phyloP scores from a whole-genome alignment of 805 yeast genomes.

The Saccharomyces eubayanus region DNA sequence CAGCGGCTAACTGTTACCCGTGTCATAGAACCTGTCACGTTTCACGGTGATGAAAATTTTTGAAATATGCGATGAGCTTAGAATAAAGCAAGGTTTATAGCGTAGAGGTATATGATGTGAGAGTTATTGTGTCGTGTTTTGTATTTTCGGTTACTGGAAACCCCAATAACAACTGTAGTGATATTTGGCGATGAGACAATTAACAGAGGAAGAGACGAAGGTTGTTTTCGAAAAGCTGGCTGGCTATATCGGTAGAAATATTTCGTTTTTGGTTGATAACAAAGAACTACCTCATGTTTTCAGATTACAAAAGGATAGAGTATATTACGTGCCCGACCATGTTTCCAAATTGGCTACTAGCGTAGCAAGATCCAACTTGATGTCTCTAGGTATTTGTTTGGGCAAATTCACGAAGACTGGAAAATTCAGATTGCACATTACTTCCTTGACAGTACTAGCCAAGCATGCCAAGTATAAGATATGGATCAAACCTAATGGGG shows the following conservation, averaged over 20 bases:
- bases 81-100: conserved; percentile 1
- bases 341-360: conserved; percentile 84
- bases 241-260: conserved; percentile 93
- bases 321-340: conserved; percentile 79
- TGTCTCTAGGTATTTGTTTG: conserved; percentile 88
- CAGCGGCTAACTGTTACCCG: background rate
- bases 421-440: conserved; percentile 88
- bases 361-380: conserved; percentile 77
- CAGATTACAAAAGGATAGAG: conserved; percentile 92
- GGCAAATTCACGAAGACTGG: conserved; percentile 98
- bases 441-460: conserved; percentile 76
- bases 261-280: conserved; percentile 77
- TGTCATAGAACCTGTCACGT: background rate
- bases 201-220: conserved; percentile 94
- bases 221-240: conserved; percentile 94
- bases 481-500: conserved; percentile 96
- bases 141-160: background rate
- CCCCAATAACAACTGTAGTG: background rate
- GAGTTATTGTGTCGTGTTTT: background rate
- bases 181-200: conserved; percentile 61
- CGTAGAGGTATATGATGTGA: background rate
- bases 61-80: conserved; percentile 17
- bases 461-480: conserved; percentile 86
- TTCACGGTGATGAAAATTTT: conserved; percentile 8
- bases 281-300: conserved; percentile 80